A percentile compares a stretch with the other conserved stretches of the same genome.
These are phyloP conservation scores for Penicillium angulare DNA, from an alignment of 495 filamentous ascomycete genomes.

Conservation along the genomic window DNA sequence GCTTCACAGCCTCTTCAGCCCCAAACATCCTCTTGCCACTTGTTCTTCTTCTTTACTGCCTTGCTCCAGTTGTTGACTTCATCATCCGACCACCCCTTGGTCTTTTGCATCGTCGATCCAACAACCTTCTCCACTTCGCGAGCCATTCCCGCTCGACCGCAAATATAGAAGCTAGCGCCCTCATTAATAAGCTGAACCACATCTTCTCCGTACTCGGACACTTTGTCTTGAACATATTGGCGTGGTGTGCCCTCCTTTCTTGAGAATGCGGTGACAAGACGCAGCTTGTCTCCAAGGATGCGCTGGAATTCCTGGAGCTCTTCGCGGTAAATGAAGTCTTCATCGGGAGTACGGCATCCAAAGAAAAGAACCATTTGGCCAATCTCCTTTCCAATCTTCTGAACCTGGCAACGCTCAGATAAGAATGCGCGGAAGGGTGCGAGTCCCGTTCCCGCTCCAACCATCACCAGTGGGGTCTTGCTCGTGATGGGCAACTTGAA, in stretches of 20 bases:
- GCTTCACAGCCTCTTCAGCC: neutral
- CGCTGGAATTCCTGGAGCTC: slow-evolving; percentile 33
- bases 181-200: slow-evolving; percentile 35
- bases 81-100: slow-evolving; percentile 34
- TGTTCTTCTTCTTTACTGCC: slow-evolving; percentile 41
- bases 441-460: slow-evolving; percentile 48
- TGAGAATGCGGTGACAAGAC: slow-evolving; percentile 38
- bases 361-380: slow-evolving; percentile 46
- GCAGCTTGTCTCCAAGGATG: slow-evolving; percentile 21
- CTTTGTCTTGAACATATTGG: slow-evolving; percentile 42
- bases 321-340: slow-evolving; percentile 44
- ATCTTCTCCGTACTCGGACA: slow-evolving; percentile 33
- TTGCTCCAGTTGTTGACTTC: slow-evolving; percentile 42
- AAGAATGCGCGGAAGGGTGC: slow-evolving; percentile 50
- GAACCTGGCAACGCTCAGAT: slow-evolving; percentile 38
- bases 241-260: slow-evolving; percentile 17
- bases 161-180: slow-evolving; percentile 48
- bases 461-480: slow-evolving; percentile 40
- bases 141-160: slow-evolving; percentile 50
- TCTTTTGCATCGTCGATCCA: slow-evolving; percentile 22
- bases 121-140: slow-evolving; percentile 47
- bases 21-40: slow-evolving; percentile 53
- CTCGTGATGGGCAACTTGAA: slow-evolving; percentile 42
- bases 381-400: slow-evolving; percentile 36
- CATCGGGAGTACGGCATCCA: slow-evolving; percentile 39